Evolutionary conservation across 257 asterid species (phyloP).

Genomic region (Penstemon barbatus): DNA sequence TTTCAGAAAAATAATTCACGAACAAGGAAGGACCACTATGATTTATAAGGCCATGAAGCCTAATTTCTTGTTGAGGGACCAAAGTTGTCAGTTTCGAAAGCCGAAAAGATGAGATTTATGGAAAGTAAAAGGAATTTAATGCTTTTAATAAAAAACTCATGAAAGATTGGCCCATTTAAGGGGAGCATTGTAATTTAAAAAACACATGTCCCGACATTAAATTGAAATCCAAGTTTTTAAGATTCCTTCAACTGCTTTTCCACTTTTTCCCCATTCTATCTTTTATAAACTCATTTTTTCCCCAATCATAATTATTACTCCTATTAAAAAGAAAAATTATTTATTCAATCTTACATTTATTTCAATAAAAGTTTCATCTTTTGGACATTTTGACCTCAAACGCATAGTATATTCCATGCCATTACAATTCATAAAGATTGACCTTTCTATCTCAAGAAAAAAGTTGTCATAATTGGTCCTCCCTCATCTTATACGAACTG

Average conservation of each 20-base stretch:
- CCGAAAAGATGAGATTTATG: constrained; percentile 24
- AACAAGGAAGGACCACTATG: neutral
- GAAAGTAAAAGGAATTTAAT: constrained; percentile 30
- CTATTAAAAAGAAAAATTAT: no score
- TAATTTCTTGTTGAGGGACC: constrained; percentile 21
- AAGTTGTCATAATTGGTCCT: no score
- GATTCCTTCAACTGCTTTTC: neutral
- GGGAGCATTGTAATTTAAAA: constrained; percentile 28
- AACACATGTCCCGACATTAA: constrained; percentile 43
- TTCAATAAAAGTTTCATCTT: no score
- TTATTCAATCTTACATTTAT: no score
- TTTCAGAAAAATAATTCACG: neutral
- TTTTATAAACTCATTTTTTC: neutral
- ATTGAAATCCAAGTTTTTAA: constrained; percentile 21
- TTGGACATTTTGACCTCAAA: no score
- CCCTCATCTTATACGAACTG: no score
- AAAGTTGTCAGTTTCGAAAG: constrained; percentile 29
- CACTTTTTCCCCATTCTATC: neutral
- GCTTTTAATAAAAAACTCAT: constrained; percentile 26
- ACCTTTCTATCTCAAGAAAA: no score
- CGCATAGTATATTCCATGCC: no score
- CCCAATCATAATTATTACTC: neutral
- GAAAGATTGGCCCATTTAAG: constrained; percentile 30
- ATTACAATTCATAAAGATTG: no score
- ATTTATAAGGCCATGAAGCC: neutral